Evolutionary conservation across 768 basidiomycete species (phyloP).

Genomic region (Amanita exitialis): DNA sequence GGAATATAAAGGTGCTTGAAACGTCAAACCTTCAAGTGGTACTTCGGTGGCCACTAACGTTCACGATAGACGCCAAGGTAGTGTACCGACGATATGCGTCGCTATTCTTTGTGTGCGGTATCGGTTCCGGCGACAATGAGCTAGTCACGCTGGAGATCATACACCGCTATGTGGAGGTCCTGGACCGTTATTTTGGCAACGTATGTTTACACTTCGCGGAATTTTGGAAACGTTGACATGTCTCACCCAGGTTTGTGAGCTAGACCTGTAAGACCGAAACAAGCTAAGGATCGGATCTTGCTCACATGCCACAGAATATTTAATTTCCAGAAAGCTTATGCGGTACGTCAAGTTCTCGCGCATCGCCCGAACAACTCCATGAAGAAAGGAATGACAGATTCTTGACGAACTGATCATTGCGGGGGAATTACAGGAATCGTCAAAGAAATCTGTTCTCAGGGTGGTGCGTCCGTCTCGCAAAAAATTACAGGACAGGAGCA

Average conservation of each 20-base stretch:
- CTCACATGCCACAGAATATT: conserved; percentile 60
- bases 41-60: not conserved
- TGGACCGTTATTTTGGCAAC: conserved; percentile 91
- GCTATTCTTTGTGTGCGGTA: conserved; percentile 91
- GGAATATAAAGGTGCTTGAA: conserved; percentile 83
- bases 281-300: not conserved
- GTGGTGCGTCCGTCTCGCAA: conserved; percentile 22
- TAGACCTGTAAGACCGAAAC: conserved; percentile 68
- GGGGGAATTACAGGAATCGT: conserved; percentile 96
- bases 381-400: conserved; percentile 35
- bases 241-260: conserved; percentile 69
- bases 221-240: conserved; percentile 6
- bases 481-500: conserved; percentile 25
- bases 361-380: not conserved
- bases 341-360: conserved; percentile 35
- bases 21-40: not conserved
- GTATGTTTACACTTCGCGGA: conserved; percentile 31
- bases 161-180: conserved; percentile 90
- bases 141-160: conserved; percentile 90
- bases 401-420: conserved; percentile 96
- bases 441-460: conserved; percentile 78
- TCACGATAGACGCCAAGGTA: conserved; percentile 75
- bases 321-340: conserved; percentile 99
- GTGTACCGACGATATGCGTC: conserved; percentile 96
- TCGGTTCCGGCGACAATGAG: conserved; percentile 84